Conservation (phyloP, 1,139 yeast genomes). For the Zygosaccharomyces sapae region DNA sequence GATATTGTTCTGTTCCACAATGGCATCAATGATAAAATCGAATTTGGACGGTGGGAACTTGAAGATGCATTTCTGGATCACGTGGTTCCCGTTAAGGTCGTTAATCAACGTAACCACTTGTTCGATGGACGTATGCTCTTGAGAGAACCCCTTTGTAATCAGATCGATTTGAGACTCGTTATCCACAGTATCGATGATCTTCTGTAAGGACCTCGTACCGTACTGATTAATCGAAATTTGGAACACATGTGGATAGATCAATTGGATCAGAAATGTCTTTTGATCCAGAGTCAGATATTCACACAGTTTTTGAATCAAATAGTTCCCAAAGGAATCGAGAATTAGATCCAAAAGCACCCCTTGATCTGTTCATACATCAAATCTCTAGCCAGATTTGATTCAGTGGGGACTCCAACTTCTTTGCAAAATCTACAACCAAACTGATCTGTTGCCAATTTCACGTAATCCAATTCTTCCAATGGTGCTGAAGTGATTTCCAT, state of each 20-base stretch:
- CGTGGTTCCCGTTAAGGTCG: constrained; percentile 95
- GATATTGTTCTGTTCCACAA: constrained; percentile 51
- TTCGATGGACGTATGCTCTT: constrained; percentile 31
- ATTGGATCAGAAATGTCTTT: constrained; percentile 63
- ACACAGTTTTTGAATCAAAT: constrained; percentile 82
- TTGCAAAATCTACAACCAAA: constrained; percentile 91
- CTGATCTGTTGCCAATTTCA: constrained; percentile 50
- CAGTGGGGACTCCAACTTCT: constrained; percentile 54
- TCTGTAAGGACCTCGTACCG: constrained; percentile 93
- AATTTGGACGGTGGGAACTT: constrained; percentile 62
- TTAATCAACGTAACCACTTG: constrained; percentile 78
- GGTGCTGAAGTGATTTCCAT: constrained; percentile 28
- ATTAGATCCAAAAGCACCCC: constrained; percentile 76
- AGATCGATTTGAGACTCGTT: constrained; percentile 53
- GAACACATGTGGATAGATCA: constrained; percentile 71
- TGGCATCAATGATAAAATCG: constrained; percentile 87
- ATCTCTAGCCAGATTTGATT: constrained; percentile 42
- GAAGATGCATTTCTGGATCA: constrained; percentile 86
- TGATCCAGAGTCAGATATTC: constrained; percentile 71
- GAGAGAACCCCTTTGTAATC: constrained; percentile 33
- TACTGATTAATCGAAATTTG: constrained; percentile 87
- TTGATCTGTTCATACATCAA: constrained; percentile 74
- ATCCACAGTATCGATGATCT: constrained; percentile 64
- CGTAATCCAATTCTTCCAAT: constrained; percentile 37
- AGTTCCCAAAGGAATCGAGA: constrained; percentile 95